A percentile compares a stretch with the other conserved stretches of the same genome.
phyloP scores from a whole-genome alignment of 257 asterid species.

The Paulownia fortunei region DNA sequence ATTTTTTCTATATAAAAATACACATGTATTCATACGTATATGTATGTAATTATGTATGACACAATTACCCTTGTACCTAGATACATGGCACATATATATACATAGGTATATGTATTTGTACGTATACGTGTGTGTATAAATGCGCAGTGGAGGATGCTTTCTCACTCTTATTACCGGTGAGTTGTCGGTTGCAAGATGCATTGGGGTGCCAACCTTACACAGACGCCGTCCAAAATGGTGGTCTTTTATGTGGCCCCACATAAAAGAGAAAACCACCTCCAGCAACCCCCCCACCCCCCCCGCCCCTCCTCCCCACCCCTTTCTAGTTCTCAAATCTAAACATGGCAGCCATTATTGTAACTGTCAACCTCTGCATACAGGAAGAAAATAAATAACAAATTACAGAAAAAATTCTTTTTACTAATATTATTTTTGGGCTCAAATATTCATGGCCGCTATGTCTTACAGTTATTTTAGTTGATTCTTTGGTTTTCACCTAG shows the following conservation, averaged over 20 bases:
- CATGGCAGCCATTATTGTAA: slow-evolving; percentile 36
- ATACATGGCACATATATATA: background rate
- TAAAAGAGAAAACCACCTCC: background rate
- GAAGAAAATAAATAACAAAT: background rate
- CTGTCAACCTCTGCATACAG: background rate
- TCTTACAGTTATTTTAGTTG: slow-evolving; percentile 28
- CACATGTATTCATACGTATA: background rate
- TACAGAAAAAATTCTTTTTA: background rate
- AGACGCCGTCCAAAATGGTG: slow-evolving; percentile 39
- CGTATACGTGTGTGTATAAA: background rate
- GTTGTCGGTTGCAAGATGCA: slow-evolving; percentile 42
- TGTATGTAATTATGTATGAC: background rate
- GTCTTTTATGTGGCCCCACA: slow-evolving; percentile 30
- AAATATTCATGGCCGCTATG: slow-evolving; percentile 11
- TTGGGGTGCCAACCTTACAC: slow-evolving; percentile 44
- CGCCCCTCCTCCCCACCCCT: slow-evolving; percentile 6
- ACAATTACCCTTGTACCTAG: background rate
- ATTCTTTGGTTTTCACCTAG: background rate
- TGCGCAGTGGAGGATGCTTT: slow-evolving; percentile 13
- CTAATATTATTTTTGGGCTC: background rate
- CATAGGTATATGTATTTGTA: too few relatives aligned
- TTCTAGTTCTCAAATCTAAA: slow-evolving; percentile 9
- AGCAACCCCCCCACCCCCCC: background rate
- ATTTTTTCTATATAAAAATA: background rate
- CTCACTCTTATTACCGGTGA: slow-evolving; percentile 34